These are phyloP conservation scores for Ostreobium quekettii DNA, from an alignment of 139 green algal genomes.

Conservation along the genomic window DNA sequence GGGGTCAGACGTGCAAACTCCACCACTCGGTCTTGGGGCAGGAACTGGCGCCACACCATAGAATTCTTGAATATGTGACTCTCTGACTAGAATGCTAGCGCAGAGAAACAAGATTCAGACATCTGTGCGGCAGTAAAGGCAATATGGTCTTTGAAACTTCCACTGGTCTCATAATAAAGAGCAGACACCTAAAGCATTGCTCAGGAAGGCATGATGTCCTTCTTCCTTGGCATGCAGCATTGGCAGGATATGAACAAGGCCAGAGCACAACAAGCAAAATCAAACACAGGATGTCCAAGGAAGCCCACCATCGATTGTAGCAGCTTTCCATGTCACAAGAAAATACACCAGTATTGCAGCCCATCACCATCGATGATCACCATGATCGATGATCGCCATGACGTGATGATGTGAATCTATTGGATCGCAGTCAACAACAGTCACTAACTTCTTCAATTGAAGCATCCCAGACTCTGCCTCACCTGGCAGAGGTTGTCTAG, in stretches of 20 bases:
- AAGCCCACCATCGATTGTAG: neutral
- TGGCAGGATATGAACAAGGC: no score
- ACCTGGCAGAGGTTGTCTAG: constrained; percentile 94
- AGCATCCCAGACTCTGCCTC: neutral
- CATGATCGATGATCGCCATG: neutral
- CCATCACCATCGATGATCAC: neutral
- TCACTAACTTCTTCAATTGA: neutral
- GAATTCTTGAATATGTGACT: neutral
- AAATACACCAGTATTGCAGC: neutral
- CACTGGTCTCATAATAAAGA: neutral
- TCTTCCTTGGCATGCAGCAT: no score
- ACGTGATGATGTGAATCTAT: neutral
- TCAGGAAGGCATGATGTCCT: no score
- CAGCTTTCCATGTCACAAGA: neutral
- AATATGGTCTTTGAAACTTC: neutral
- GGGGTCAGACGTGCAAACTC: constrained; percentile 79
- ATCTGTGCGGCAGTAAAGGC: neutral
- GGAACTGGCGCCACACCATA: constrained; percentile 53
- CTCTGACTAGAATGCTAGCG: neutral
- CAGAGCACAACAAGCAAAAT: no score
- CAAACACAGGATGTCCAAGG: neutral
- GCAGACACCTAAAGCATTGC: constrained; percentile 3
- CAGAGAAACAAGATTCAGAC: neutral
- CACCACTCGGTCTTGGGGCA: constrained; percentile 89
- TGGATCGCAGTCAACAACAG: neutral